Percentiles rank a stretch among this genome's conserved stretches.
Conservation (phyloP, 1,284 basidiomycete species). For the Thelephora terrestris region DNA sequence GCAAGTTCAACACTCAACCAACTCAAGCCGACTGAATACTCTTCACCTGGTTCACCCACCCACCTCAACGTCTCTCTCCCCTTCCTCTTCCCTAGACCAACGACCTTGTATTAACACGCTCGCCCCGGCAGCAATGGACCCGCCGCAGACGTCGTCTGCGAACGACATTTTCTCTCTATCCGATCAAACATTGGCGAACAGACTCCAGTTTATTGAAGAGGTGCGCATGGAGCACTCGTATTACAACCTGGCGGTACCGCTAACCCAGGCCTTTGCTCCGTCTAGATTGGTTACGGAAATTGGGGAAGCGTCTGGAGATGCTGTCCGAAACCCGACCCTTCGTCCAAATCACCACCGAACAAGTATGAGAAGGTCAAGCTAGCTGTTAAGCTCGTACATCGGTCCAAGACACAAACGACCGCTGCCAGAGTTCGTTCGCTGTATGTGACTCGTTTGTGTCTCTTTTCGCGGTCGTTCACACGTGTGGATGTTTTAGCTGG, state of each 20-base stretch:
- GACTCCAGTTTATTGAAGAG: conserved; percentile 67
- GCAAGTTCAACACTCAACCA: too few relatives aligned
- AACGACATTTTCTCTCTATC: conserved; percentile 45
- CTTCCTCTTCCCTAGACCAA: conserved; percentile 3
- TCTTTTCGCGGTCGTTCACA: conserved; percentile 9
- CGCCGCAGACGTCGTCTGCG: conserved; percentile 22
- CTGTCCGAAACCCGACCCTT: conserved; percentile 41
- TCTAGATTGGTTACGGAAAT: conserved; percentile 75
- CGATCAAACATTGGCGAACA: conserved; percentile 55
- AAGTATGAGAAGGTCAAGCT: conserved; percentile 34
- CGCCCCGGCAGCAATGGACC: conserved; percentile 13
- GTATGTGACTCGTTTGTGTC: conserved; percentile 31
- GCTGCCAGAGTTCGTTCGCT: conserved; percentile 80
- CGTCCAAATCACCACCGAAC: conserved; percentile 19
- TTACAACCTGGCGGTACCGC: not conserved
- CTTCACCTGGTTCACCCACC: not conserved
- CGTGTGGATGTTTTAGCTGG: conserved; percentile 44
- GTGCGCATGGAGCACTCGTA: conserved; percentile 25
- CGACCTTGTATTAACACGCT: conserved; percentile 14
- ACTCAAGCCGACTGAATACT: too few relatives aligned
- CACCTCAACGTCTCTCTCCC: conserved; percentile 7
- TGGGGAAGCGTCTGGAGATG: conserved; percentile 82
- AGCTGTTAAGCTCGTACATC: conserved; percentile 85
- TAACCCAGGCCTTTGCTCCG: not conserved
- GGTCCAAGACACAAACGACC: conserved; percentile 68